Conservation (phyloP, 192 early-diverging fungal genomes). For the Coemansia sp. region DNA sequence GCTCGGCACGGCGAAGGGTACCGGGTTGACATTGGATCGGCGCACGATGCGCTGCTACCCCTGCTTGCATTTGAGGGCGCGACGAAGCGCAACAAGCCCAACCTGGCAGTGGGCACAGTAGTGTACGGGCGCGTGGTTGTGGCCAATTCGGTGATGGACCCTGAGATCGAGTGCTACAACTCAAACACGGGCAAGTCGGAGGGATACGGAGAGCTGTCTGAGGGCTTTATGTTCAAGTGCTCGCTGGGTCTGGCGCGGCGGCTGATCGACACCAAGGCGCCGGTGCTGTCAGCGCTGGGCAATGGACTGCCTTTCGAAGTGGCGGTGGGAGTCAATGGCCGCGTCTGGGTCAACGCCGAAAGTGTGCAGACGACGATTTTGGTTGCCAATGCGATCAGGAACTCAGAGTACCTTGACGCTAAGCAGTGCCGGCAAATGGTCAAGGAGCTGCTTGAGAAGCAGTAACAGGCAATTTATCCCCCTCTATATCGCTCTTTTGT, state of each 20-base stretch:
- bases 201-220: constrained; percentile 89
- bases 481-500: neutral
- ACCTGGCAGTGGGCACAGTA: constrained; percentile 72
- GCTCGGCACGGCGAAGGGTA: constrained; percentile 74
- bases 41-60: constrained; percentile 80
- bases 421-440: constrained; percentile 63
- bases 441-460: constrained; percentile 44
- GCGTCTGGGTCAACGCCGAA: constrained; percentile 87
- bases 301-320: constrained; percentile 80
- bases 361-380: constrained; percentile 64
- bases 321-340: constrained; percentile 93
- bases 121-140: constrained; percentile 85
- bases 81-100: constrained; percentile 88
- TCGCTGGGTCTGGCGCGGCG: constrained; percentile 74
- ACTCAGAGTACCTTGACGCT: constrained; percentile 68
- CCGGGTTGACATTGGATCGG: constrained; percentile 92
- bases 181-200: constrained; percentile 79
- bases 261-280: constrained; percentile 69
- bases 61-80: constrained; percentile 93
- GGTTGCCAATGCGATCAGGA: constrained; percentile 70
- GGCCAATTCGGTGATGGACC: constrained; percentile 97
- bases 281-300: constrained; percentile 74
- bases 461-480: constrained; percentile 4
- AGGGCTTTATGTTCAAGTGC: constrained; percentile 77
- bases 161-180: constrained; percentile 93